Percentiles rank a stretch among this genome's conserved stretches.
phyloP scores from a whole-genome alignment of 257 asterid genomes.

The Nicotiana paniculata region DNA sequence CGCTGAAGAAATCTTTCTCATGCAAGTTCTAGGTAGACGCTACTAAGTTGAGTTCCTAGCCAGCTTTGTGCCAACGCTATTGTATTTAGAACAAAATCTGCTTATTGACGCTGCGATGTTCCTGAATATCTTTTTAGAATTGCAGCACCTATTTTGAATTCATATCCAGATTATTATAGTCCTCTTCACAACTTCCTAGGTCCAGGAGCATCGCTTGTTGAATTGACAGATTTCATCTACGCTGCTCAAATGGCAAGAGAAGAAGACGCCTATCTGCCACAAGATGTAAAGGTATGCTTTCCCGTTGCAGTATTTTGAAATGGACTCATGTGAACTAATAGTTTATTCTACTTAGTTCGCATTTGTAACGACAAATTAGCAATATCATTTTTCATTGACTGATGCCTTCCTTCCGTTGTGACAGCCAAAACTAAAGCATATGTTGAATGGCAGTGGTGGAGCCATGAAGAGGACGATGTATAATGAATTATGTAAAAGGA shows the following conservation, averaged over 20 bases:
- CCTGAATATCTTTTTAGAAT: neutral
- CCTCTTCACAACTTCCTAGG: slow-evolving; percentile 33
- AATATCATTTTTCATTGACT: neutral
- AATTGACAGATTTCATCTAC: slow-evolving; percentile 53
- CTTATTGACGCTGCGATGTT: neutral
- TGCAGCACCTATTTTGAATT: neutral
- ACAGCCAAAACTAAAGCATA: slow-evolving; percentile 23
- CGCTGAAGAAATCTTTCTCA: neutral
- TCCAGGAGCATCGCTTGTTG: slow-evolving; percentile 46
- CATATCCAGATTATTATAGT: neutral
- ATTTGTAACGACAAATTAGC: neutral
- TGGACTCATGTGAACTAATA: neutral
- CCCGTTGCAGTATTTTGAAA: neutral
- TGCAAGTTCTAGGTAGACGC: neutral
- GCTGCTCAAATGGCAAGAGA: slow-evolving; percentile 85
- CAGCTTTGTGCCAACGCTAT: neutral
- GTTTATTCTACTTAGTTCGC: neutral
- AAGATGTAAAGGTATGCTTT: slow-evolving; percentile 51
- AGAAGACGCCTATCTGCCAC: slow-evolving; percentile 40
- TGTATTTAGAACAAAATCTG: neutral
- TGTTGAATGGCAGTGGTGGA: slow-evolving; percentile 10
- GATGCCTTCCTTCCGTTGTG: neutral
- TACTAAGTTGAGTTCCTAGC: neutral
- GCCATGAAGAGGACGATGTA: slow-evolving; percentile 20
- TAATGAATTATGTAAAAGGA: slow-evolving; percentile 8